These are phyloP conservation scores for Emiliania huxleyi DNA, from an alignment of 78 protist species.

Conservation along the genomic window DNA sequence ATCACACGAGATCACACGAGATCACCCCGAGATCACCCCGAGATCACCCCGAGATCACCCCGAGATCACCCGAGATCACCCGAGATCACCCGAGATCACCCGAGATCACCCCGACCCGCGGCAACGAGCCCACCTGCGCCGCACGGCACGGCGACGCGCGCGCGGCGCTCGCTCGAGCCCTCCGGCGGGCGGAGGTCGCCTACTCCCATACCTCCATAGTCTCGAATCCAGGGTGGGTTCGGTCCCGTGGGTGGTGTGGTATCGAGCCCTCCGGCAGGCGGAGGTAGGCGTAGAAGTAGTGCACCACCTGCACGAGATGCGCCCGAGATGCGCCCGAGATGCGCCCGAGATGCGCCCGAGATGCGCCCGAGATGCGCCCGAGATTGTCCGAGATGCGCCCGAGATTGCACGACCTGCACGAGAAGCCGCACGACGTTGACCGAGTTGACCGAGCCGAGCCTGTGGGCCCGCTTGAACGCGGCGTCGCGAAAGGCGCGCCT, in stretches of 20 bases:
- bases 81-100: too few species aligned
- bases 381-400: not conserved
- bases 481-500: not conserved
- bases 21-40: not conserved
- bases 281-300: too few species aligned
- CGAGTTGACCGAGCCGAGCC: slow-evolving; percentile 11
- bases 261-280: too few species aligned
- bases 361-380: not conserved
- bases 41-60: not conserved
- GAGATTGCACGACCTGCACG: not conserved
- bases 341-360: not conserved
- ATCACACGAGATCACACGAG: not conserved
- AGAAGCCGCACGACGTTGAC: slow-evolving; percentile 11
- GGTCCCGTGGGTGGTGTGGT: too few species aligned
- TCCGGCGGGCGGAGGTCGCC: too few species aligned
- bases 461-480: not conserved
- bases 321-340: not conserved
- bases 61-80: not conserved
- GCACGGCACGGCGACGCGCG: too few species aligned
- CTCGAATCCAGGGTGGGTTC: too few species aligned
- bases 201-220: too few species aligned
- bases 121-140: too few species aligned
- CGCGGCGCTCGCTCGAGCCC: too few species aligned
- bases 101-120: too few species aligned
- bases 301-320: too few species aligned